A percentile compares a stretch with the other conserved stretches of the same genome.
Evolutionary conservation across 495 filamentous ascomycete genomes (phyloP).

Genomic region (Mytilinidion resinicola): DNA sequence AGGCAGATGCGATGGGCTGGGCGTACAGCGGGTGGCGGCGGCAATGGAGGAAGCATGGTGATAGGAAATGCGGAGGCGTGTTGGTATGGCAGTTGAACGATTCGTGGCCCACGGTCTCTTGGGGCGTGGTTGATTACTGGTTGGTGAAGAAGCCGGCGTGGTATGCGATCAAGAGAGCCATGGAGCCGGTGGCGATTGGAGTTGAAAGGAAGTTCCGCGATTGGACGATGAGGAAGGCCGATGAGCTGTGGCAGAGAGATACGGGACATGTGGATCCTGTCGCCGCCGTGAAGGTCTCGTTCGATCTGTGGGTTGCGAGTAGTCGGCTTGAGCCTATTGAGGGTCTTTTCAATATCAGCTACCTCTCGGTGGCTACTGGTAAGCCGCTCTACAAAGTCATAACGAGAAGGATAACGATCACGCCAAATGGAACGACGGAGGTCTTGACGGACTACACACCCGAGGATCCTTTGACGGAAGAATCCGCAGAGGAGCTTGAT

Average conservation of each 20-base stretch:
- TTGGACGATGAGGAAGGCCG: conserved; percentile 12
- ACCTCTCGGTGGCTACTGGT: conserved; percentile 7
- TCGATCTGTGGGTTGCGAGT: conserved; percentile 20
- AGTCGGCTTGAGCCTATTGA: neutral
- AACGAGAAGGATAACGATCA: neutral
- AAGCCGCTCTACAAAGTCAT: neutral
- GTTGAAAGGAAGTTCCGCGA: conserved; percentile 11
- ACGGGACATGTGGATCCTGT: conserved; percentile 10
- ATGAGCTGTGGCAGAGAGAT: conserved; percentile 16
- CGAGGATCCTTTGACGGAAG: neutral
- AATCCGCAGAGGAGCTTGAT: conserved; percentile 4
- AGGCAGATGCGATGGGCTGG: conserved; percentile 17
- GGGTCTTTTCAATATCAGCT: neutral
- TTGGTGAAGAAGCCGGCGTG: conserved; percentile 17
- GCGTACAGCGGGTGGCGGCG: conserved; percentile 21
- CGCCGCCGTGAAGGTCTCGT: conserved; percentile 11
- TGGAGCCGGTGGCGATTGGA: conserved; percentile 14
- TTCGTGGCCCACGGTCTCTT: conserved; percentile 20
- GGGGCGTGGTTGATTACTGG: conserved; percentile 41
- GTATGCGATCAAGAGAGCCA: conserved; percentile 18
- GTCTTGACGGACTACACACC: conserved; percentile 1
- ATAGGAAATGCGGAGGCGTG: conserved; percentile 20
- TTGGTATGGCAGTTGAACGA: conserved; percentile 27
- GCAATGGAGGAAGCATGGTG: conserved; percentile 9
- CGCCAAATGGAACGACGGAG: conserved; percentile 18